These are phyloP conservation scores for Jatropha curcas DNA, from an alignment of 345 rosid genomes.

Conservation along the genomic window DNA sequence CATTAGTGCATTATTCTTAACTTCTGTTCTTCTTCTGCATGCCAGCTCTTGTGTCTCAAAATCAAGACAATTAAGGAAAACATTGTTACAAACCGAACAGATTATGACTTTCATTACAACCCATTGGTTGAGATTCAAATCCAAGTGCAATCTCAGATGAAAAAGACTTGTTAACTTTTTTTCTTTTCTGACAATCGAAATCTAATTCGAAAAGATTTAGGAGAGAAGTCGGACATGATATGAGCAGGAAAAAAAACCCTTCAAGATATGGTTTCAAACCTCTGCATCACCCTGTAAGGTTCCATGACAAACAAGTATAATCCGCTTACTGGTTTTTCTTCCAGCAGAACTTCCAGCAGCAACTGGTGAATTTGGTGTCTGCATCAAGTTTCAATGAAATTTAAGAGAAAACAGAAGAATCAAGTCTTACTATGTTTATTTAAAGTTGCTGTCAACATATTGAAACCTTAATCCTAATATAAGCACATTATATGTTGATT, in stretches of 20 bases:
- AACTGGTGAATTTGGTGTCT: slow-evolving; percentile 89
- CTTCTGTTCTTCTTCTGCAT: neutral
- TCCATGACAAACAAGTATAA: slow-evolving; percentile 85
- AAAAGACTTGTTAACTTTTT: neutral
- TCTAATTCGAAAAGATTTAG: neutral
- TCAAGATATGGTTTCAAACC: slow-evolving; percentile 34
- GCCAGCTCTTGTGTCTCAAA: neutral
- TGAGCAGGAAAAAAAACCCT: neutral
- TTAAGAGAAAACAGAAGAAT: slow-evolving; percentile 17
- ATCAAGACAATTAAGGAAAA: neutral
- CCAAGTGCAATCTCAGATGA: neutral
- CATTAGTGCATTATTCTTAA: neutral
- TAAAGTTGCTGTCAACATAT: neutral
- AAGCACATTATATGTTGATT: neutral
- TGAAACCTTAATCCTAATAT: neutral
- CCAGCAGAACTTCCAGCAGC: slow-evolving; percentile 69
- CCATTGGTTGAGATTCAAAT: neutral
- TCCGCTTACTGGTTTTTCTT: slow-evolving; percentile 66
- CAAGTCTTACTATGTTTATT: neutral
- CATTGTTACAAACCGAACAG: neutral
- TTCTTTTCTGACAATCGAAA: neutral
- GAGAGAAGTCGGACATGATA: neutral
- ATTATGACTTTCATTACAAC: neutral
- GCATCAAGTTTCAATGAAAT: slow-evolving; percentile 39
- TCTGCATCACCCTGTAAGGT: slow-evolving; percentile 44